These are phyloP conservation scores for Trametes cinnabarina DNA, from an alignment of 768 basidiomycete genomes.

Conservation along the genomic window DNA sequence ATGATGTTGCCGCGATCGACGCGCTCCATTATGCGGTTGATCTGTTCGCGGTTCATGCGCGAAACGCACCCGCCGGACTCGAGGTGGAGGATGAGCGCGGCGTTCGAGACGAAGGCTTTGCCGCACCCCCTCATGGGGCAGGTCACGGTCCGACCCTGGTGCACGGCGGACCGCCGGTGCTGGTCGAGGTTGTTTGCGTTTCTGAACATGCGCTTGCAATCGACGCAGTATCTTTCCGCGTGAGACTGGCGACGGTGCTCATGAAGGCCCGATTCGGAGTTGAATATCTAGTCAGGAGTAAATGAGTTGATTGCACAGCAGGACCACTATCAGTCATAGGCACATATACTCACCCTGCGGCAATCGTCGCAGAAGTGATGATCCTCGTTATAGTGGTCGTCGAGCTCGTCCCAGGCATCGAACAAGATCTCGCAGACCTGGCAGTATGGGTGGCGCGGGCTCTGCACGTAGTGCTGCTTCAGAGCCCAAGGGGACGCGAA, in stretches of 20 bases:
- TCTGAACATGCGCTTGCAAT: slow-evolving; percentile 45
- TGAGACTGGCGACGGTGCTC: slow-evolving; percentile 31
- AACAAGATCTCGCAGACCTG: slow-evolving; percentile 49
- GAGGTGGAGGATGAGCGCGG: slow-evolving; percentile 60
- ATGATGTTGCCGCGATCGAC: slow-evolving; percentile 48
- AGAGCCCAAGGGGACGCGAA: slow-evolving; percentile 40
- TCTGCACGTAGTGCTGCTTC: slow-evolving; percentile 53
- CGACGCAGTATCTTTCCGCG: slow-evolving; percentile 38
- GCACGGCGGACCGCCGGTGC: slow-evolving; percentile 55
- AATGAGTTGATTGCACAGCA: too few relatives aligned
- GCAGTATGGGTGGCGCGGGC: slow-evolving; percentile 50
- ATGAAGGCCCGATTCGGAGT: slow-evolving; percentile 36
- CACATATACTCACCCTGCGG: neutral
- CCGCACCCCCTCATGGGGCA: slow-evolving; percentile 45
- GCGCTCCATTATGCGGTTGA: slow-evolving; percentile 41
- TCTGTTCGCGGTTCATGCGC: slow-evolving; percentile 38
- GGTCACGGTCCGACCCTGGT: slow-evolving; percentile 39
- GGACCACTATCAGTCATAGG: neutral
- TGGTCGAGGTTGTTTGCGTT: slow-evolving; percentile 38
- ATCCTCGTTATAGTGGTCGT: slow-evolving; percentile 25
- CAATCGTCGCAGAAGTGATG: neutral
- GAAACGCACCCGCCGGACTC: slow-evolving; percentile 60
- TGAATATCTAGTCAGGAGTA: slow-evolving; percentile 34
- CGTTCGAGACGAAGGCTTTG: slow-evolving; percentile 45
- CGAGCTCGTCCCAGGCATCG: slow-evolving; percentile 36